A percentile compares a stretch with the other conserved stretches of the same genome.
phyloP scores from a whole-genome alignment of 495 filamentous ascomycete species.

The Penicillium flavigenum region DNA sequence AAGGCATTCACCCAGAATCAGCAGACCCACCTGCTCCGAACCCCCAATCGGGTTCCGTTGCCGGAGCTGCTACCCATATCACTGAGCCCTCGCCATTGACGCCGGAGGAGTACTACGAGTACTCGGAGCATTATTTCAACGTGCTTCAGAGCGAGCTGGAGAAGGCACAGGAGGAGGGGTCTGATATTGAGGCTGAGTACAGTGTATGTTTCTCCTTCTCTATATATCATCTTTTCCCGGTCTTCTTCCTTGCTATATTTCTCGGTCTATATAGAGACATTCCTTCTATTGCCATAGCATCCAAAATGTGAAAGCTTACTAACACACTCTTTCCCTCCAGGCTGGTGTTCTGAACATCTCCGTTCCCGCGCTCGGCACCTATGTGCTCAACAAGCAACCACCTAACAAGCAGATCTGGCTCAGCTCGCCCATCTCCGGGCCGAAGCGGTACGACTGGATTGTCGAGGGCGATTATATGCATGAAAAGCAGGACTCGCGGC shows the following conservation, averaged over 20 bases:
- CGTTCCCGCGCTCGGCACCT: conserved; percentile 68
- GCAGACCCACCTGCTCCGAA: conserved; percentile 41
- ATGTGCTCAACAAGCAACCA: conserved; percentile 96
- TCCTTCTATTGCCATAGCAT: no score
- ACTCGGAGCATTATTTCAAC: conserved; percentile 53
- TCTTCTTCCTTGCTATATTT: background rate
- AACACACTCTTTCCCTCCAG: conserved; percentile 39
- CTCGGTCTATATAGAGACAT: background rate
- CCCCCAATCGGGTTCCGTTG: conserved; percentile 34
- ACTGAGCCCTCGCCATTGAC: conserved; percentile 44
- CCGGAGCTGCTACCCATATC: conserved; percentile 37
- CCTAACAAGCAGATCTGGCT: conserved; percentile 98
- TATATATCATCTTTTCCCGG: background rate
- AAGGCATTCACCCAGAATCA: conserved; percentile 46
- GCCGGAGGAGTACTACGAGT: conserved; percentile 46
- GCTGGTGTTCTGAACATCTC: conserved; percentile 79
- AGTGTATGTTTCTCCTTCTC: conserved; percentile 36
- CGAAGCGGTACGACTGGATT: conserved; percentile 90
- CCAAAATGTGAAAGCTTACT: background rate
- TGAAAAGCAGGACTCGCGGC: conserved; percentile 69
- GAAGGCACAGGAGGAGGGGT: conserved; percentile 43
- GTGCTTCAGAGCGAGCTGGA: conserved; percentile 47
- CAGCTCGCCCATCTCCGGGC: conserved; percentile 85
- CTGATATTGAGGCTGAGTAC: conserved; percentile 59
- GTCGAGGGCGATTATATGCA: conserved; percentile 65